Base-by-base conservation (phyloP, 192 early-diverging fungal genomes). In the Jimgerdemannia lactiflua region DNA sequence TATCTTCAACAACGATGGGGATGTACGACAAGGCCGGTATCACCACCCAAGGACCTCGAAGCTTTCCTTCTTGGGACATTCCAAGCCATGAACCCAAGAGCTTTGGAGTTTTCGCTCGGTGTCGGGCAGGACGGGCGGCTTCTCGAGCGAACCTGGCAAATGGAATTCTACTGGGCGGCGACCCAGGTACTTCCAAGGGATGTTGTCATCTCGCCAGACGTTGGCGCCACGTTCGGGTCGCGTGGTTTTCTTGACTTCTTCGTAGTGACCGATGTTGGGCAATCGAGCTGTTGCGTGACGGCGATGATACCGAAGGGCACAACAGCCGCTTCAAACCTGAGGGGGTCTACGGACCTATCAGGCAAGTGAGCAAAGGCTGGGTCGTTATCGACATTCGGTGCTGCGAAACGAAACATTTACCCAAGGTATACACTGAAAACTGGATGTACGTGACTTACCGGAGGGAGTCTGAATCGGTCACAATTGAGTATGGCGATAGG, bases 231-330 rank as follows among this genome's bases (percentile, higher is more conserved):
- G 3, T 77, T 77, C 69, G 67, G 64, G 2, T 71, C 76, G 17
- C 42, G 17, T 67, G 71, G 71, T 40, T 72, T 71, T 69, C 43
- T 77, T 10, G 64, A 77, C 64, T 77, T 77, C 43, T 73, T 69
- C 29, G 67, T 71, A n/a, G 42, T 19, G 67, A 72, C 39, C 4
- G 19, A 20, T 66, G 76, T 43, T 77, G 76, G 76, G 65, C 20
- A 4, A 66, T 77, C 71, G 71, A 77, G 39, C 42, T 77, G 17
- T 43, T 59, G 3, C 14, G 39, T 9, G 43, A 73, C 19, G 76
- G 71, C 39, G 4, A 18, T 49, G 4, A 3, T 67, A 59, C 68
- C 29, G 40, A 43, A 11, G 67, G 72, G 3, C 76, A 77, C 69
- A 71, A 18, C 17, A 4, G 63, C 63, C 49, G 29, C 67, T 77